Conservation (phyloP, 805 yeast species). For the Starmerella vitae region DNA sequence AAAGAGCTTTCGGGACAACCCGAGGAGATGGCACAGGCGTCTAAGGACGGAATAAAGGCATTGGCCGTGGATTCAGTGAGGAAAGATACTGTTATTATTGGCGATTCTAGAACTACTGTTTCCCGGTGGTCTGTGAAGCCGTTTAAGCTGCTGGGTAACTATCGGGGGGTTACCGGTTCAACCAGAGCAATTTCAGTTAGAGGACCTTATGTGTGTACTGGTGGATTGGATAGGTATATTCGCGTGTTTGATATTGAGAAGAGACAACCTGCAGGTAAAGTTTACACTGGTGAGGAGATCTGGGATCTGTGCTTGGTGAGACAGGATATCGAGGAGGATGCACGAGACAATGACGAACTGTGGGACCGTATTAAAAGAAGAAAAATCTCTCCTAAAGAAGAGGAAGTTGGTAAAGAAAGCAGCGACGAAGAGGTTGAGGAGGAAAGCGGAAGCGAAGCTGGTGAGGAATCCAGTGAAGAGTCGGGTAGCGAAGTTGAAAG, state of each 20-base stretch:
- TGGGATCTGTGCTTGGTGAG: conserved; percentile 37
- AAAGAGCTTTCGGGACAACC: conserved; percentile 50
- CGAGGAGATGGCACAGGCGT: conserved; percentile 37
- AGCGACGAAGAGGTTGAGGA: conserved; percentile 1
- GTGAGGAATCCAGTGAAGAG: not conserved
- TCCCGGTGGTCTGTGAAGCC: conserved; percentile 27
- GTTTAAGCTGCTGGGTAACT: conserved; percentile 46
- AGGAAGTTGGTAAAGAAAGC: not conserved
- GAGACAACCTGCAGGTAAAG: conserved; percentile 52
- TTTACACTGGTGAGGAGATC: conserved; percentile 63
- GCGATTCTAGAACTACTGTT: conserved; percentile 59
- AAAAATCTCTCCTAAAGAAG: not conserved
- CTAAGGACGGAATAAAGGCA: conserved; percentile 42
- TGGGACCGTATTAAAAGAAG: conserved; percentile 27
- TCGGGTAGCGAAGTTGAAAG: not conserved
- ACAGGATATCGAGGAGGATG: conserved; percentile 25
- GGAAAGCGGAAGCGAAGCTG: not conserved
- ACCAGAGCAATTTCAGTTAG: conserved; percentile 31
- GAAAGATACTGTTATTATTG: conserved; percentile 41
- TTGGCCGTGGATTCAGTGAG: conserved; percentile 24
- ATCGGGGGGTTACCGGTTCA: conserved; percentile 65
- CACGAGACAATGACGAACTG: conserved; percentile 29
- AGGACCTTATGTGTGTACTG: conserved; percentile 42
- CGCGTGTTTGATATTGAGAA: conserved; percentile 55
- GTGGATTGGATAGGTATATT: conserved; percentile 78